Evolutionary conservation across 208 protist species (phyloP).

Genomic region (Leishmania braziliensis): DNA sequence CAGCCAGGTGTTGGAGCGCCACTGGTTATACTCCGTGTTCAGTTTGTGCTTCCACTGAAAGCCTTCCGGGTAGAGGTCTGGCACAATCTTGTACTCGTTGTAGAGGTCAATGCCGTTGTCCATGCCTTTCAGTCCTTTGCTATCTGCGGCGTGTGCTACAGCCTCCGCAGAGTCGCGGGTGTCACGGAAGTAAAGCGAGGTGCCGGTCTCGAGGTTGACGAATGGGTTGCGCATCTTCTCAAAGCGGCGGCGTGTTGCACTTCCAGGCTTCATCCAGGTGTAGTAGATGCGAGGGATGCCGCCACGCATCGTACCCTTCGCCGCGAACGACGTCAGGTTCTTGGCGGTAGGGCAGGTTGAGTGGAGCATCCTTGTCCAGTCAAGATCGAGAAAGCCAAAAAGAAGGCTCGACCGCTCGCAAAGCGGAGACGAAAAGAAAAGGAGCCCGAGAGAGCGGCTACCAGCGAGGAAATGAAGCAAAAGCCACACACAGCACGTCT

Average conservation of each 20-base stretch:
- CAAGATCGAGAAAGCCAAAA: neutral
- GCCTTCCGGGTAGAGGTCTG: slow-evolving; percentile 92
- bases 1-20: slow-evolving; percentile 93
- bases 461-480: neutral
- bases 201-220: slow-evolving; percentile 90
- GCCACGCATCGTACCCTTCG: slow-evolving; percentile 91
- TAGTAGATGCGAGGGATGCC: slow-evolving; percentile 94
- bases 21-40: slow-evolving; percentile 95
- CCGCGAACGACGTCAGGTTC: slow-evolving; percentile 88
- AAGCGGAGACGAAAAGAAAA: neutral
- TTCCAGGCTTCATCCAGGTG: slow-evolving; percentile 91
- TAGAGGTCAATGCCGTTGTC: slow-evolving; percentile 92
- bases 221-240: slow-evolving; percentile 95
- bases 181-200: slow-evolving; percentile 92
- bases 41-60: slow-evolving; percentile 95
- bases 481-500: neutral
- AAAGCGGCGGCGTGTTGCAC: slow-evolving; percentile 88
- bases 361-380: slow-evolving; percentile 50
- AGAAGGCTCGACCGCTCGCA: neutral
- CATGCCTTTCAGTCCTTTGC: slow-evolving; percentile 92
- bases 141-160: slow-evolving; percentile 82
- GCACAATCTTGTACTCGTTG: slow-evolving; percentile 94
- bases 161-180: slow-evolving; percentile 88
- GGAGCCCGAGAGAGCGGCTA: neutral
- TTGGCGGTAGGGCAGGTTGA: slow-evolving; percentile 41